Base-by-base conservation (phyloP, 2,329 filamentous ascomycete genomes). In the Talaromyces rugulosus region DNA sequence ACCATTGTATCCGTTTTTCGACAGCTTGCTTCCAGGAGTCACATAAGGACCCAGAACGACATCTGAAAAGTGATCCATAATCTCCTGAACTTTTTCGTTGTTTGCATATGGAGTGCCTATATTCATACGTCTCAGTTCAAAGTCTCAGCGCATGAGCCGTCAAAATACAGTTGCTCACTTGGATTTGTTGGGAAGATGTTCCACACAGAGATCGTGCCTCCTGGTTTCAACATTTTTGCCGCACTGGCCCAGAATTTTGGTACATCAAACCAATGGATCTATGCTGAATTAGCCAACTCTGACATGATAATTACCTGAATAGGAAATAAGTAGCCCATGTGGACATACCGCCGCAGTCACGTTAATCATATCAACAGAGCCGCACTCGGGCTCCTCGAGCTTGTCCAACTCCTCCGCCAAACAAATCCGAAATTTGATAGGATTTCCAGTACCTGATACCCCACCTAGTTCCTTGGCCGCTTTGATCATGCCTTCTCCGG, bases 401-500 rank as follows among this genome's bases (percentile, higher is more conserved):
- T 50, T 58, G 7, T 58, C 56, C 8, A 58, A 23, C 40, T 58
- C 56, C 12, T 58, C 56, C 9, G 56, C 56, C 40, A 23, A 9
- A 16, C 36, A 47, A 44, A 58, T 12, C 6, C 27, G 56, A 30
- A 31, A 58, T 31, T 44, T 30, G 11, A 58, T 58, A 5, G 40
- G 56, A 47, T 23, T 16, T 4, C 40, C 56, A 16, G 40, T n/a
- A 4, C 18, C 40, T 31, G 56, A 44, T 30, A 30, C n/a, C 5
- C 56, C 56, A 8, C 36, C 56, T 8, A 58, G 34, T 8, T 58
- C 40, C 12, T 18, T 33, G 5, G 56, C 56, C 28, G 42, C 40
- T 7, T 58, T 30, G 36, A 58, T 47, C 56, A 58, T 58, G 27
- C n/a, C 56, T 18, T 58, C 56, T n/a, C 56, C 56, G 9, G 56